Evolutionary conservation across 768 basidiomycete species (phyloP).

Genomic region (Mycena polygramma): DNA sequence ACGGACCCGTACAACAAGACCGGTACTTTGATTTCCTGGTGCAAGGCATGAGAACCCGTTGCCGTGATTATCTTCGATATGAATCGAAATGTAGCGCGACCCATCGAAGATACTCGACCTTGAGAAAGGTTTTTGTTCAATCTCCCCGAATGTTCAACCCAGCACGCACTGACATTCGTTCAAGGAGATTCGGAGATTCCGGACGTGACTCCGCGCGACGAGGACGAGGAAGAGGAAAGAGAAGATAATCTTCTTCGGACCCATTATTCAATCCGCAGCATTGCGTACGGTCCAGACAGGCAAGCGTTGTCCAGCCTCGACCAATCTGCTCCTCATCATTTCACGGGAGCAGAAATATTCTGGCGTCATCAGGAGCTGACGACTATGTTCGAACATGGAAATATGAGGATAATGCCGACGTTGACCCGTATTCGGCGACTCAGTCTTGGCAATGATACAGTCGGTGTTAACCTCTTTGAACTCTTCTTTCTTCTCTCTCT

Average conservation of each 20-base stretch:
- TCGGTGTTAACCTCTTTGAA: not conserved
- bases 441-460: constrained; percentile 2
- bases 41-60: constrained; percentile 40
- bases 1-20: constrained; percentile 59
- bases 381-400: constrained; percentile 17
- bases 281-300: constrained; percentile 67
- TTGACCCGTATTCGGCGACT: not conserved
- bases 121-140: constrained; percentile 17
- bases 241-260: constrained; percentile 46
- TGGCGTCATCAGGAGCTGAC: constrained; percentile 20
- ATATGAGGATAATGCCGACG: constrained; percentile 14
- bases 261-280: constrained; percentile 68
- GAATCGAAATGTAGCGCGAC: constrained; percentile 32
- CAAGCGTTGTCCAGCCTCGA: constrained; percentile 41
- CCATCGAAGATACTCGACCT: constrained; percentile 28
- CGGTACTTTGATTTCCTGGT: constrained; percentile 62
- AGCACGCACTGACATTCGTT: too few relatives aligned
- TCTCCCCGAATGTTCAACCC: not conserved
- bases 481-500: constrained; percentile 1
- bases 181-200: too few relatives aligned
- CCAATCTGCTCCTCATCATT: not conserved
- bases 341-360: constrained; percentile 29
- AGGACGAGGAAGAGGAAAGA: too few relatives aligned
- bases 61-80: constrained; percentile 35
- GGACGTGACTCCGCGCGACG: too few relatives aligned